Conservation (phyloP, 345 rosid genomes). For the Raphanus raphanistrum region DNA sequence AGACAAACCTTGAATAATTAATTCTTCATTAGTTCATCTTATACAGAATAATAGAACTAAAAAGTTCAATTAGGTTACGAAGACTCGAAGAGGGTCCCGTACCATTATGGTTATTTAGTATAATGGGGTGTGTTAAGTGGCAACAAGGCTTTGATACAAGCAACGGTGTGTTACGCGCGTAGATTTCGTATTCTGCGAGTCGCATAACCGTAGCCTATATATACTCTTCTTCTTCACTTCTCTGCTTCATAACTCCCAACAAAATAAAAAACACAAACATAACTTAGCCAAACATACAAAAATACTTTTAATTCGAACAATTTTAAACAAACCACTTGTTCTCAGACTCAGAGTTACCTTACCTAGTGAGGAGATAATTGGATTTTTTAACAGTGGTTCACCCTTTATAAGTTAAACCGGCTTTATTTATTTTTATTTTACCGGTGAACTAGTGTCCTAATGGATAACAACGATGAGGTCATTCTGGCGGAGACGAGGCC, state of each 20-base stretch:
- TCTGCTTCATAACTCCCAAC: conserved; percentile 34
- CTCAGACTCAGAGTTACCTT: neutral
- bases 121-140: neutral
- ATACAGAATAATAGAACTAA: neutral
- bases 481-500: conserved; percentile 56
- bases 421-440: neutral
- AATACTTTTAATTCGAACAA: neutral
- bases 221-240: neutral
- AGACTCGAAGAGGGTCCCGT: neutral
- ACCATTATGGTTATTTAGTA: neutral
- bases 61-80: neutral
- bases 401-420: neutral
- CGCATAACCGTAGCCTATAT: conserved; percentile 32
- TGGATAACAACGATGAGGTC: conserved; percentile 37
- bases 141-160: neutral
- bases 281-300: neutral
- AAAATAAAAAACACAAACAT: neutral
- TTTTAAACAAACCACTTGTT: neutral
- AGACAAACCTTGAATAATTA: neutral
- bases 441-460: neutral
- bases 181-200: neutral
- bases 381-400: neutral
- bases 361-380: neutral
- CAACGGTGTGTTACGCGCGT: conserved; percentile 34
- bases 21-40: neutral